Conservation (phyloP, 2,329 filamentous ascomycete species). For the Sclerotinia subarctica region DNA sequence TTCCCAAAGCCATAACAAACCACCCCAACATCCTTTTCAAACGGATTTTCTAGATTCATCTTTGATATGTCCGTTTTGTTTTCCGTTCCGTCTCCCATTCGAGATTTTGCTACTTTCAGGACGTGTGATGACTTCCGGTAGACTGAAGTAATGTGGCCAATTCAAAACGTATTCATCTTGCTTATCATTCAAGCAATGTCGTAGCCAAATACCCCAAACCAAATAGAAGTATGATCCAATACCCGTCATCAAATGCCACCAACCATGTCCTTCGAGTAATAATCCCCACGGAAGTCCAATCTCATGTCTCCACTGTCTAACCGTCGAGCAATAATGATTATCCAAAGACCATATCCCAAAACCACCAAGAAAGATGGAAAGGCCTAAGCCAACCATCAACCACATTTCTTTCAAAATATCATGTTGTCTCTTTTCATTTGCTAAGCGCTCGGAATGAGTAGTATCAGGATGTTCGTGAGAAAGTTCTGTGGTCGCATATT, state of each 20-base stretch:
- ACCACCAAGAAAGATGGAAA: constrained; percentile 61
- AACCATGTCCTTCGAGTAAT: constrained; percentile 68
- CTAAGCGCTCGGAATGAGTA: constrained; percentile 50
- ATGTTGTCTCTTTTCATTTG: constrained; percentile 53
- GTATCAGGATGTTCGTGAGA: constrained; percentile 38
- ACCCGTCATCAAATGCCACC: constrained; percentile 75
- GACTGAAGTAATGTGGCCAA: constrained; percentile 57
- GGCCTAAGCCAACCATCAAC: constrained; percentile 59
- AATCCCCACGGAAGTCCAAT: constrained; percentile 70
- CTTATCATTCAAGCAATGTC: constrained; percentile 63
- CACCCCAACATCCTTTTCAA: constrained; percentile 2
- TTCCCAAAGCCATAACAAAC: not conserved
- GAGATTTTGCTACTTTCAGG: constrained; percentile 21
- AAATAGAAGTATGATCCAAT: constrained; percentile 69
- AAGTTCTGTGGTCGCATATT: constrained; percentile 40
- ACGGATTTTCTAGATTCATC: constrained; percentile 31
- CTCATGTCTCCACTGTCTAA: constrained; percentile 52
- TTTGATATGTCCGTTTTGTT: constrained; percentile 24
- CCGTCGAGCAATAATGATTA: constrained; percentile 54
- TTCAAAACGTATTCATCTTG: constrained; percentile 62
- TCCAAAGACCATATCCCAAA: constrained; percentile 68
- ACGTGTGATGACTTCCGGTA: constrained; percentile 38
- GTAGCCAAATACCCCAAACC: constrained; percentile 68
- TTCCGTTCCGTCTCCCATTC: constrained; percentile 23
- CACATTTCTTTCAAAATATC: constrained; percentile 65